Evolutionary conservation across 2,329 filamentous ascomycete genomes (phyloP).

Genomic region (Stagonosporopsis vannaccii): DNA sequence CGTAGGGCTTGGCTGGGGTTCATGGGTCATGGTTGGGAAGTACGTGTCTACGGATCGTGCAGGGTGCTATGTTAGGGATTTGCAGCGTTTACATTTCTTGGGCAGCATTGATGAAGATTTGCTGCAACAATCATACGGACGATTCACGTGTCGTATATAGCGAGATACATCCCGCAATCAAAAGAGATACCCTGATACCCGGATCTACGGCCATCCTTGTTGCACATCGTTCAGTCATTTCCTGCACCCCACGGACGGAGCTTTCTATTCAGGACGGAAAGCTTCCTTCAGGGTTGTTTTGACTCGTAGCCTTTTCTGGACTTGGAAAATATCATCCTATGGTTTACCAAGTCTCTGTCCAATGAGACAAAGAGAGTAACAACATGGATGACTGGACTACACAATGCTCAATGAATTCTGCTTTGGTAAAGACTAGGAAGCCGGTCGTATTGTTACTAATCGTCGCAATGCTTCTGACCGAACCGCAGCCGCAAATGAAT

Average conservation of each 20-base stretch:
- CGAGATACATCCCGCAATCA: constrained; percentile 15
- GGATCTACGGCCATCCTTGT: not conserved
- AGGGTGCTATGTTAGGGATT: constrained; percentile 14
- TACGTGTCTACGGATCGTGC: constrained; percentile 19
- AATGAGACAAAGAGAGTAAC: not conserved
- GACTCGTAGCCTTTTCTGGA: not conserved
- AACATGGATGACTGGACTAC: not conserved
- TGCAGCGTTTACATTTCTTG: constrained; percentile 21
- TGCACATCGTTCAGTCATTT: not conserved
- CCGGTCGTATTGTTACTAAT: not conserved
- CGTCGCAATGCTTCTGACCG: not conserved
- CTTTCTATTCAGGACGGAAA: too few relatives aligned
- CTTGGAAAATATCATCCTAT: not conserved
- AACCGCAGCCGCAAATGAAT: not conserved
- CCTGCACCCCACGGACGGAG: not conserved
- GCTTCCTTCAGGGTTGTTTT: not conserved
- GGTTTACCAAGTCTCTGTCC: not conserved
- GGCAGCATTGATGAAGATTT: constrained; percentile 12
- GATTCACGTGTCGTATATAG: constrained; percentile 14
- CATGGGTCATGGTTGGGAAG: constrained; percentile 19
- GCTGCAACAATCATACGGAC: constrained; percentile 16
- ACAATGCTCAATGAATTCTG: not conserved
- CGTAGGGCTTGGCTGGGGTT: constrained; percentile 20
- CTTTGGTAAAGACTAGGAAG: not conserved
- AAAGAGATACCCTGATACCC: constrained; percentile 14